These are phyloP conservation scores for Wallacemonas sp. DNA, from an alignment of 208 protist genomes.

Conservation along the genomic window DNA sequence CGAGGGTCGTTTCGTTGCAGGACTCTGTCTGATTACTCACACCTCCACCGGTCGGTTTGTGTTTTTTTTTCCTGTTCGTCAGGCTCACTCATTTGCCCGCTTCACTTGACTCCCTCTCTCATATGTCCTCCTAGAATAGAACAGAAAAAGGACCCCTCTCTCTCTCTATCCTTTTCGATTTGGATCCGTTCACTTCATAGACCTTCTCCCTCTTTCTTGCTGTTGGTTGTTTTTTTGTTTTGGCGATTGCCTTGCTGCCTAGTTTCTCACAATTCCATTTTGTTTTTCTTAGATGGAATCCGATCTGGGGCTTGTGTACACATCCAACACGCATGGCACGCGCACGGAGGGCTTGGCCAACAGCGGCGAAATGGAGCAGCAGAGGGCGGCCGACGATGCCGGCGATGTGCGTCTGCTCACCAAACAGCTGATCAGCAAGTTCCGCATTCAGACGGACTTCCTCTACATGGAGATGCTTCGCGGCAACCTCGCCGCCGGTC, in stretches of 20 bases:
- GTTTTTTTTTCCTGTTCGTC: too few species aligned
- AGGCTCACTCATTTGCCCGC: too few species aligned
- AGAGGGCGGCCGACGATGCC: constrained; percentile 32
- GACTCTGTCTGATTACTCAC: too few species aligned
- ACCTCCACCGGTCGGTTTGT: too few species aligned
- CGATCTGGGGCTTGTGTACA: constrained; percentile 74
- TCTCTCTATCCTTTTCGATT: too few species aligned
- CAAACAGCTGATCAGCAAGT: constrained; percentile 81
- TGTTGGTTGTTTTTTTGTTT: too few species aligned
- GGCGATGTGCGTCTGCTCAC: constrained; percentile 67
- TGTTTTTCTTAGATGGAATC: constrained; percentile 56
- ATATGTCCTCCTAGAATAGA: too few species aligned
- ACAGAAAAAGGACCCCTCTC: too few species aligned
- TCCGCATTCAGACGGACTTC: constrained; percentile 79
- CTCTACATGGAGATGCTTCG: constrained; percentile 89
- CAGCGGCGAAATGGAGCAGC: constrained; percentile 6
- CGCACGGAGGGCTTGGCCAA: constrained; percentile 20
- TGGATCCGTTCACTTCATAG: too few species aligned
- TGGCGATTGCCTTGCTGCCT: constrained; percentile 1
- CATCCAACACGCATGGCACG: constrained; percentile 82
- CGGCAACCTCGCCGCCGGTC: constrained; percentile 73
- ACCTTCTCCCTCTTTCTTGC: too few species aligned
- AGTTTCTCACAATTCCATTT: constrained; percentile 7
- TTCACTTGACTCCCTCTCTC: too few species aligned
- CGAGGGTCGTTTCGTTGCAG: too few species aligned